Percentiles rank a stretch among this genome's conserved stretches.
Evolutionary conservation across 139 green algal species (phyloP).

Genomic region (Astrephomene gubernaculifera): DNA sequence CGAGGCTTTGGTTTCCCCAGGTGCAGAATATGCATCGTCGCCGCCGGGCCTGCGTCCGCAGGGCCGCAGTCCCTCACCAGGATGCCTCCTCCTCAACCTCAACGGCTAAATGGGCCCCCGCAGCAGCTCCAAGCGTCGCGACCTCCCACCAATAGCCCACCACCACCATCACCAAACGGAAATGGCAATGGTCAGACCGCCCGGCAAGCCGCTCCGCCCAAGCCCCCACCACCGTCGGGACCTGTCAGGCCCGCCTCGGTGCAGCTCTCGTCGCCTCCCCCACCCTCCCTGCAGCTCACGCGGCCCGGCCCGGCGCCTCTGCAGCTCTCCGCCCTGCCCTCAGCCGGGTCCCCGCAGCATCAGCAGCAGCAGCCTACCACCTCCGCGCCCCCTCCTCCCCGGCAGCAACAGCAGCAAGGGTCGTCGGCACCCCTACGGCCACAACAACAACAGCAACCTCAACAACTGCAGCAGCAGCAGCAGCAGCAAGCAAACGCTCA

Average conservation of each 20-base stretch:
- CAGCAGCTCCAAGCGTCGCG: background rate
- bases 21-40: constrained; percentile 5
- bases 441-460: no score
- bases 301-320: background rate
- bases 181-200: background rate
- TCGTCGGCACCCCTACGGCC: background rate
- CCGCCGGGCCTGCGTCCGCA: constrained; percentile 14
- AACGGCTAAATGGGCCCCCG: background rate
- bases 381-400: no score
- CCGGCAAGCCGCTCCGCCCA: background rate
- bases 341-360: background rate
- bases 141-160: no score
- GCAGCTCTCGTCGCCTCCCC: background rate
- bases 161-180: background rate
- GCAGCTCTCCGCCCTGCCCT: background rate
- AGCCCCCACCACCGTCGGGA: background rate
- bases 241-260: background rate
- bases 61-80: constrained; percentile 4
- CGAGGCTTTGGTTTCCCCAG: background rate
- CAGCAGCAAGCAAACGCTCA: no score
- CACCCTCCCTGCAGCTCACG: background rate
- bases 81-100: background rate
- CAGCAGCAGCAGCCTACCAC: no score
- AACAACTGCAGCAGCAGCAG: no score
- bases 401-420: background rate